Conservation (phyloP, 2,329 filamentous ascomycete genomes). For the Tolypocladium nubicola region DNA sequence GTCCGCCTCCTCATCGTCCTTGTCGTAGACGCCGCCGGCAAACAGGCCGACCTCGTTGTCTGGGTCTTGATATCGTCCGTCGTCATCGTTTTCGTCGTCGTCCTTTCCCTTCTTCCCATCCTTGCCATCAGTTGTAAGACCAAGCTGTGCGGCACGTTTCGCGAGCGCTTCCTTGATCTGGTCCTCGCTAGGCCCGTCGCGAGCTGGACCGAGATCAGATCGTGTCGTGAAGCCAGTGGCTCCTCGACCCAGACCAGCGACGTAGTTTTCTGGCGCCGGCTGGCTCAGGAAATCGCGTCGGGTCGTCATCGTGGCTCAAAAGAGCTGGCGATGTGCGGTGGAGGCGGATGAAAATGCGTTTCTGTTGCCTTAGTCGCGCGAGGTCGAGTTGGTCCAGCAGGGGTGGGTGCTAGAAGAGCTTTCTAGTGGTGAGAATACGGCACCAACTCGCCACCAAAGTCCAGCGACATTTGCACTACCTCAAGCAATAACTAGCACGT, state of each 20-base stretch:
- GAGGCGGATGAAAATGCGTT: not conserved
- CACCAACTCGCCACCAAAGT: too few relatives aligned
- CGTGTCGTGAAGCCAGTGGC: conserved; percentile 97
- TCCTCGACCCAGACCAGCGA: conserved; percentile 93
- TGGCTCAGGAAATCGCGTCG: conserved; percentile 84
- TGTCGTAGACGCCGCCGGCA: conserved; percentile 89
- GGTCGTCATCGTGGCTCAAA: conserved; percentile 33
- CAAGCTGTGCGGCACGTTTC: conserved; percentile 81
- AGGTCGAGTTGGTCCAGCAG: not conserved
- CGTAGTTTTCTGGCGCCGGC: conserved; percentile 76
- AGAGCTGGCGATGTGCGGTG: conserved; percentile 2
- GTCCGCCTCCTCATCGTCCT: conserved; percentile 96
- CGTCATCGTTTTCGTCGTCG: conserved; percentile 64
- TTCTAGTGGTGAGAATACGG: not conserved
- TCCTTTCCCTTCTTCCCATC: conserved; percentile 62
- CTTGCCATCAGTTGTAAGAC: conserved; percentile 57
- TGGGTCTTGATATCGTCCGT: conserved; percentile 84
- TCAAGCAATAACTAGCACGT: not conserved
- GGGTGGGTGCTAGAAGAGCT: conserved; percentile 3
- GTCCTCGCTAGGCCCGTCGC: conserved; percentile 92
- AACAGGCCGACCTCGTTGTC: conserved; percentile 96
- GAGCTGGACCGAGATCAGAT: conserved; percentile 88
- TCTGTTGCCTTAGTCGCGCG: not conserved
- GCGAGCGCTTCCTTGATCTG: conserved; percentile 97
- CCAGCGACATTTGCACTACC: not conserved